Conservation (phyloP, 1,139 yeast species). For the Neolecta irregularis region DNA sequence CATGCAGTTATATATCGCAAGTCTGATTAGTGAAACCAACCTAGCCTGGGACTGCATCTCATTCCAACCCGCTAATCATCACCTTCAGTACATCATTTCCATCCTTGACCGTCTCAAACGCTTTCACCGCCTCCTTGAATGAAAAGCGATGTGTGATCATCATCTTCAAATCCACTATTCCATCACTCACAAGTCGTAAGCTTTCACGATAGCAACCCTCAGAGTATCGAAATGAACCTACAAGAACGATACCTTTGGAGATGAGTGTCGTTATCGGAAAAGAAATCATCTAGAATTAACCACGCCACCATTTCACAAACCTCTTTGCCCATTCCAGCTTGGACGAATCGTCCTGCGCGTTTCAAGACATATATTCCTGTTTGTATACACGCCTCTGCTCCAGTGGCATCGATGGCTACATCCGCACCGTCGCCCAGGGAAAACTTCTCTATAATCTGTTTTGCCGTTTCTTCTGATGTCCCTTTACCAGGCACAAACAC, state of each 20-base stretch:
- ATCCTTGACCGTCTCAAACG: conserved; percentile 37
- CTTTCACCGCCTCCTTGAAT: conserved; percentile 62
- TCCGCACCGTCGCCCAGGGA: conserved; percentile 37
- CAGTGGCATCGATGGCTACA: conserved; percentile 57
- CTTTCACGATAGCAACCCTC: conserved; percentile 68
- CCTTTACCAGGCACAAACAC: conserved; percentile 36
- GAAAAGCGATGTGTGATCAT: conserved; percentile 65
- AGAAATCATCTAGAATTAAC: conserved; percentile 39
- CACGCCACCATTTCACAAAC: too few species aligned
- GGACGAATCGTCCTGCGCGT: conserved; percentile 53
- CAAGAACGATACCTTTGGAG: conserved; percentile 50
- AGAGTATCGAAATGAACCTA: conserved; percentile 63
- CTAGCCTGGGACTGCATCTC: too few species aligned
- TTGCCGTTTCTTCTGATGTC: conserved; percentile 18
- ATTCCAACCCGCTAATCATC: conserved; percentile 10
- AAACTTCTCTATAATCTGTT: conserved; percentile 26
- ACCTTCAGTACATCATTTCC: conserved; percentile 12
- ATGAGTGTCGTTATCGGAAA: conserved; percentile 65
- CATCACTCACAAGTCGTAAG: conserved; percentile 48
- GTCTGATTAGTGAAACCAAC: too few species aligned
- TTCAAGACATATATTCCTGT: conserved; percentile 44
- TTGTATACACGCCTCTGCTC: conserved; percentile 54
- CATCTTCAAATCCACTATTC: conserved; percentile 44
- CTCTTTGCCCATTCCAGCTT: conserved; percentile 78
- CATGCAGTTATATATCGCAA: too few species aligned